Evolutionary conservation across 202 grass and related monocot genomes (phyloP).

Genomic region (Thinopyrum obtusiflorum): DNA sequence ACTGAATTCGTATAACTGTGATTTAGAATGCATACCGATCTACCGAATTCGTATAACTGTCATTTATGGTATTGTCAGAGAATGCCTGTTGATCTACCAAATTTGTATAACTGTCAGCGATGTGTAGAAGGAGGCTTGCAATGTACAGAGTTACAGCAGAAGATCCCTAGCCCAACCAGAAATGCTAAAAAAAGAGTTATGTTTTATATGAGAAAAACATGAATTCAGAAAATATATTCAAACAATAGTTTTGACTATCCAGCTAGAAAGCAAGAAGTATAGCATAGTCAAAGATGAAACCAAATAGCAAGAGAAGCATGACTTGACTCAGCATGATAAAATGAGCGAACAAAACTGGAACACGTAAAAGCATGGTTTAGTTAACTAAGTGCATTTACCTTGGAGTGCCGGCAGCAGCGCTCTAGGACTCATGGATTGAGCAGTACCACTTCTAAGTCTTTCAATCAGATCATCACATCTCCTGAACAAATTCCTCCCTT

Average conservation of each 20-base stretch:
- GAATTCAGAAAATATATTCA: background rate
- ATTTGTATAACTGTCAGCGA: background rate
- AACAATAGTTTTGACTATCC: background rate
- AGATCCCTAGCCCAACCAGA: background rate
- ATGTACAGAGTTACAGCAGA: background rate
- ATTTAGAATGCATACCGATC: background rate
- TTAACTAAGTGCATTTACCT: slow-evolving; percentile 48
- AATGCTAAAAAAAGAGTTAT: background rate
- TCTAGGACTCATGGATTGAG: slow-evolving; percentile 53
- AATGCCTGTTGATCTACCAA: background rate
- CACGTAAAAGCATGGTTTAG: background rate
- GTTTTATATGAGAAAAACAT: background rate
- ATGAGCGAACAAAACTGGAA: background rate
- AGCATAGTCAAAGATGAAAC: background rate
- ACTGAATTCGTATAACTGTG: background rate
- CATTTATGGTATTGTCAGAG: too few relatives aligned
- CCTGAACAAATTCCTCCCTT: slow-evolving; percentile 69
- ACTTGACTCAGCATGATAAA: background rate
- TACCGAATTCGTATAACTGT: background rate
- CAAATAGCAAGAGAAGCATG: background rate
- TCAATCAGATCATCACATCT: slow-evolving; percentile 81
- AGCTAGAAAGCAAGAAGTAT: background rate
- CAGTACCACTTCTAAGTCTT: slow-evolving; percentile 41
- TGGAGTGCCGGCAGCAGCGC: slow-evolving; percentile 59
- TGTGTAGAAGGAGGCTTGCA: slow-evolving; percentile 1